Percentiles rank a stretch among this genome's conserved stretches.
These are phyloP conservation scores for Claviceps sp. DNA, from an alignment of 2,329 filamentous ascomycete species.

Conservation along the genomic window DNA sequence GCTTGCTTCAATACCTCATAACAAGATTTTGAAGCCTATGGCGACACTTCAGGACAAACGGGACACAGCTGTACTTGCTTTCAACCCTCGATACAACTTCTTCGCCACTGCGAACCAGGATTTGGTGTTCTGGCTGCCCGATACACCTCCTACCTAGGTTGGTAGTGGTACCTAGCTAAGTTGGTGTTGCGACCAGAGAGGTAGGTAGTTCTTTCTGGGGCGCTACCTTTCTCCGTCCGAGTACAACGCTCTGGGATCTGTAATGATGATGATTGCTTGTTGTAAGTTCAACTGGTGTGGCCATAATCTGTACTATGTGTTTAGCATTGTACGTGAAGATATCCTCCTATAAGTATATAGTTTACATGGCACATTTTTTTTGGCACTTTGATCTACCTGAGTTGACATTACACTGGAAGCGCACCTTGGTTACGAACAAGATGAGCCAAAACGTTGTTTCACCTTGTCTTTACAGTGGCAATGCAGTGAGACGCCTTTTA, in stretches of 20 bases:
- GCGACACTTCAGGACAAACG: slow-evolving; percentile 53
- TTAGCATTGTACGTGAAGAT: too few species aligned
- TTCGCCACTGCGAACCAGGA: slow-evolving; percentile 83
- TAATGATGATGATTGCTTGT: slow-evolving; percentile 1
- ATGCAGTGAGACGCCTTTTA: too few species aligned
- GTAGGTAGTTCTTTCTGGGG: too few species aligned
- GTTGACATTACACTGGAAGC: too few species aligned
- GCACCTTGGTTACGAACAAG: too few species aligned
- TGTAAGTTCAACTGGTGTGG: neutral
- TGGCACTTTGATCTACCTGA: too few species aligned
- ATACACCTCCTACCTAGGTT: slow-evolving; percentile 31
- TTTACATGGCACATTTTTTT: neutral
- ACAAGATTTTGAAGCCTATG: slow-evolving; percentile 48
- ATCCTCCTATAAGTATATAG: neutral
- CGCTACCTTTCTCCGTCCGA: neutral
- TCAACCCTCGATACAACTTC: slow-evolving; percentile 86
- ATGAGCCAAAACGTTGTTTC: too few species aligned
- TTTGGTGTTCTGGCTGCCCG: slow-evolving; percentile 64
- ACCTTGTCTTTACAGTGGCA: too few species aligned
- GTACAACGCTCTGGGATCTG: neutral
- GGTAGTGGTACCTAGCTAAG: neutral
- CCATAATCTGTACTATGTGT: too few species aligned
- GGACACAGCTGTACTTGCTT: slow-evolving; percentile 63
- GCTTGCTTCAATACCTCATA: slow-evolving; percentile 38
- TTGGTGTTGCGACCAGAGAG: neutral